Conservation (phyloP, 768 basidiomycete species). For the Paxillus rubicundulus region DNA sequence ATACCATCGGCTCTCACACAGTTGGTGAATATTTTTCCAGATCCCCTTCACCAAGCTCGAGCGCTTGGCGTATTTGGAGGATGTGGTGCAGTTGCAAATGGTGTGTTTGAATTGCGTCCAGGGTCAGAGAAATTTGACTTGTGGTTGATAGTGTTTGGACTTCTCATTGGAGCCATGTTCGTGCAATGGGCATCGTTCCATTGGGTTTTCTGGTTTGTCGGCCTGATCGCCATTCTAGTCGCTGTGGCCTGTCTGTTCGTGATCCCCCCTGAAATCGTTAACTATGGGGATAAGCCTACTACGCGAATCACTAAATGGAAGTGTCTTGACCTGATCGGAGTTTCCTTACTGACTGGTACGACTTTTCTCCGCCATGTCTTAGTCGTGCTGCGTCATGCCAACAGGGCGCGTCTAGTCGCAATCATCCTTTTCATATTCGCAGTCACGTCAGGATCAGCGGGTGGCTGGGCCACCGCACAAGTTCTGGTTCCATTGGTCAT, state of each 20-base stretch:
- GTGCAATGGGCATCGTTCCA: too few relatives aligned
- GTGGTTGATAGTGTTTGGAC: constrained; percentile 18
- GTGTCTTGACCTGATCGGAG: constrained; percentile 33
- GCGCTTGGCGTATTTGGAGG: constrained; percentile 46
- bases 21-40: too few relatives aligned
- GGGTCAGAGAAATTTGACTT: not conserved
- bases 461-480: constrained; percentile 42
- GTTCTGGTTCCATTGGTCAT: too few relatives aligned
- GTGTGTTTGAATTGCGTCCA: constrained; percentile 19
- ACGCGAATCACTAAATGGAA: constrained; percentile 12
- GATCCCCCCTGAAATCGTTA: constrained; percentile 24
- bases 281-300: constrained; percentile 3
- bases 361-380: not conserved
- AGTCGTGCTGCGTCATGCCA: not conserved
- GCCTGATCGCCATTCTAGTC: constrained; percentile 34
- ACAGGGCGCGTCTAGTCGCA: constrained; percentile 17
- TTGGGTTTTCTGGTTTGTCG: constrained; percentile 9
- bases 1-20: constrained; percentile 17
- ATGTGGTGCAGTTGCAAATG: constrained; percentile 41
- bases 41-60: too few relatives aligned
- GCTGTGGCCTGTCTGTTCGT: constrained; percentile 27
- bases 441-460: constrained; percentile 41
- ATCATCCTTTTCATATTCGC: constrained; percentile 37
- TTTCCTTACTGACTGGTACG: constrained; percentile 32
- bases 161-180: too few relatives aligned